Evolutionary conservation across 495 filamentous ascomycete genomes (phyloP), one percentile per base, ranked within the genome.

Genomic region (Mytilinidion resinicola): DNA sequence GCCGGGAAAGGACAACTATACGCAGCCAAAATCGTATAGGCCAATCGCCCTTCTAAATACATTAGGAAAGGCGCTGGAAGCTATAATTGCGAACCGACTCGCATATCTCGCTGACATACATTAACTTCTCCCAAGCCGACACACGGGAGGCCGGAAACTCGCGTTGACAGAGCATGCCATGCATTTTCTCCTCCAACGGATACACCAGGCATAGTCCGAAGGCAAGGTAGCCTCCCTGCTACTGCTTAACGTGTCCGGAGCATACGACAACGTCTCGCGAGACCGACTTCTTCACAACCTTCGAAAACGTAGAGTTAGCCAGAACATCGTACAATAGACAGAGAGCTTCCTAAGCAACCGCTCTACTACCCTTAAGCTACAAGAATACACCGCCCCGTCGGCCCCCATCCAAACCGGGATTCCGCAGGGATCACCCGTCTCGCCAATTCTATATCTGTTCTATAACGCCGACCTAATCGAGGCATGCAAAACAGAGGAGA

Each of bases 41-140:
- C 66, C 66, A 0, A 68, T 76, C 25, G 70, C 70, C 0, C 58
- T 76, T 0, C 64, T 72, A 0, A 70, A 72, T 39, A 73, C 68
- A 1, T 36, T 76, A 5, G 68, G 67, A 0, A 76, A 76, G 44
- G 21, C 64, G 11, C 50, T 72, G 9, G 66, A 75, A 44, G 17
- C 56, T 1, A 39, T 75, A 3, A 52, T 72, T 10, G 59, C 69
- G 4, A 47, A 20, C 4, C 44, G 64, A 34, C 53, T 75, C 9
- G 60, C 51, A 15, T 69, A 65, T 38, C 21, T 56, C 1, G 36
- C 63, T 0, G 65, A 74, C 19, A 58, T 9, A 20, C 12, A 67
- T 30, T 7, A 47, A 0, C 50, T 74, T 4, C 63, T 75, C 1
- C 65, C 65, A 9, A 15, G 35, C 5, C 54, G n/a, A 4, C 62